These are phyloP conservation scores for Pseudocercospora eumusae DNA, from an alignment of 2,329 filamentous ascomycete species.

Conservation along the genomic window DNA sequence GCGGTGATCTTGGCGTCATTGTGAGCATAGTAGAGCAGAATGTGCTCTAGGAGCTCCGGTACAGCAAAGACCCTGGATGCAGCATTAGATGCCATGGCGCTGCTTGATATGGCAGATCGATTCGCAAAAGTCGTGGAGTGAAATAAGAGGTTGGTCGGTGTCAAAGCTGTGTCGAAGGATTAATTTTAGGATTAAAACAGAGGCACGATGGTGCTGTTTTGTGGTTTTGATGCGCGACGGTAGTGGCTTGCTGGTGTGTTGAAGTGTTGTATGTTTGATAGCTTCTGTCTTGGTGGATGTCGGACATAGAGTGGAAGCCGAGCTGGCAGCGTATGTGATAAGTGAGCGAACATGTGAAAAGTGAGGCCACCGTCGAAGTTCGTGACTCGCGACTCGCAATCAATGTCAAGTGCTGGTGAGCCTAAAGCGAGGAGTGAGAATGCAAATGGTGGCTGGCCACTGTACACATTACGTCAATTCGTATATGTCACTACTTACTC, in stretches of 20 bases:
- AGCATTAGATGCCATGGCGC: background rate
- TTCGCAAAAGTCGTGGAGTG: background rate
- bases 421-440: background rate
- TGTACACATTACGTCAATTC: slow-evolving; percentile 10
- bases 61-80: background rate
- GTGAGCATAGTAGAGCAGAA: background rate
- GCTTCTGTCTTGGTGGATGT: background rate
- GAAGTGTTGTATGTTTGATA: background rate
- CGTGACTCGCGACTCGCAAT: background rate
- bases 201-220: background rate
- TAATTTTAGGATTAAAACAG: background rate
- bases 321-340: background rate
- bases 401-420: background rate
- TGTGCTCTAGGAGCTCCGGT: background rate
- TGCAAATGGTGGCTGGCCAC: background rate
- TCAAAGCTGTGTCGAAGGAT: background rate
- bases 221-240: background rate
- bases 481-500: slow-evolving; percentile 30
- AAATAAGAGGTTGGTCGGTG: background rate
- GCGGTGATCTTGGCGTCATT: background rate
- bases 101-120: background rate
- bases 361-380: background rate
- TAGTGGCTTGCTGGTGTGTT: background rate
- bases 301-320: background rate
- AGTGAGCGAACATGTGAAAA: background rate